Conservation (phyloP, 805 yeast genomes). For the Candida wancherniae region DNA sequence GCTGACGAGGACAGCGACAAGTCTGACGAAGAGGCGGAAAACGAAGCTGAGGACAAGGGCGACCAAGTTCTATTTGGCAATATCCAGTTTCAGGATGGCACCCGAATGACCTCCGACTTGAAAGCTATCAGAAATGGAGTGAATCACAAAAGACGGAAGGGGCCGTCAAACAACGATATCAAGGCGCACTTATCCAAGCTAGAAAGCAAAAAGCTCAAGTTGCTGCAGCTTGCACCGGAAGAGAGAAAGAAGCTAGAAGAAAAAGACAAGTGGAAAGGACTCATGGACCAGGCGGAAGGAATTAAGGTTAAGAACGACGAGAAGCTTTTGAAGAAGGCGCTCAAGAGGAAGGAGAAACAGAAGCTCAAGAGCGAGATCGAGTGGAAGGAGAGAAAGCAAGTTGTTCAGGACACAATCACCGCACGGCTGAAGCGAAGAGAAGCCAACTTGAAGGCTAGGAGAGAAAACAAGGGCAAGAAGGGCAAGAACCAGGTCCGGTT, state of each 20-base stretch:
- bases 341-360: constrained; percentile 75
- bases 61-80: constrained; percentile 65
- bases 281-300: constrained; percentile 85
- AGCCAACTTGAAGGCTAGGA: constrained; percentile 81
- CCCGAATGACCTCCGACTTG: constrained; percentile 70
- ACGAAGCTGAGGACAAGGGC: constrained; percentile 26
- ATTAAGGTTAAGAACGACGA: constrained; percentile 86
- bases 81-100: constrained; percentile 78
- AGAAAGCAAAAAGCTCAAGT: constrained; percentile 66
- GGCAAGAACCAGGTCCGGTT: constrained; percentile 69
- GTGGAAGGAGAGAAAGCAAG: constrained; percentile 87
- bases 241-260: constrained; percentile 58
- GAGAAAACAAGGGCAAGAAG: constrained; percentile 78
- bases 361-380: constrained; percentile 85
- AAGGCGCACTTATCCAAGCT: constrained; percentile 74
- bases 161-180: constrained; percentile 80
- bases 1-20: constrained; percentile 31
- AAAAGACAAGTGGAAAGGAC: constrained; percentile 80
- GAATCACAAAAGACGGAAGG: constrained; percentile 58
- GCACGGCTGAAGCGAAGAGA: constrained; percentile 85
- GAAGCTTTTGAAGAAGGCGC: constrained; percentile 74
- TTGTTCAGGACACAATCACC: constrained; percentile 67
- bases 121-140: constrained; percentile 45
- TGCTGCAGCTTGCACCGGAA: constrained; percentile 54
- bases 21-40: constrained; percentile 28